A percentile compares a stretch with the other conserved stretches of the same genome.
Evolutionary conservation across 1,284 basidiomycete genomes (phyloP).

Genomic region (Sporisorium reilianum): DNA sequence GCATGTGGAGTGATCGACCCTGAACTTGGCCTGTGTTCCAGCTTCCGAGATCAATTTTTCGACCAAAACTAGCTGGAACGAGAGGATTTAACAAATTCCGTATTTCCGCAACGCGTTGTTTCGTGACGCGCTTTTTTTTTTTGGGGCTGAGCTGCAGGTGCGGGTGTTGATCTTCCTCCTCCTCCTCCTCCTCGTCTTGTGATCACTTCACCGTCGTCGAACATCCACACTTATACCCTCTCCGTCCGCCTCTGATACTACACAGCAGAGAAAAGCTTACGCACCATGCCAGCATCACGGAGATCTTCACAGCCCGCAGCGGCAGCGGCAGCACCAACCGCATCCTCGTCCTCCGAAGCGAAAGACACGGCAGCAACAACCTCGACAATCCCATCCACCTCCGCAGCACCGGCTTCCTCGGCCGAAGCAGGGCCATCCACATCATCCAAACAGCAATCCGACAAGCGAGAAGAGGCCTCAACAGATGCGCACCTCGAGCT

Average conservation of each 20-base stretch:
- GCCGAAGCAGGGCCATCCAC: conserved; percentile 23
- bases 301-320: conserved; percentile 26
- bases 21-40: conserved; percentile 8
- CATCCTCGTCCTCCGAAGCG: conserved; percentile 4
- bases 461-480: conserved; percentile 39
- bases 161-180: conserved; percentile 29
- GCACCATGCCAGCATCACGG: conserved; percentile 30
- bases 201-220: background rate
- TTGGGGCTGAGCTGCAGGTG: conserved; percentile 1
- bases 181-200: too few relatives aligned
- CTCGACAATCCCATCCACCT: background rate
- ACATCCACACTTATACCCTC: conserved; percentile 4
- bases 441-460: conserved; percentile 2
- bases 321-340: too few relatives aligned
- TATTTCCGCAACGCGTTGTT: conserved; percentile 26
- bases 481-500: conserved; percentile 56
- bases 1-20: conserved; percentile 49
- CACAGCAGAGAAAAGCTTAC: background rate
- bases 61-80: background rate
- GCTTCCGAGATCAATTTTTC: conserved; percentile 15
- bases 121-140: conserved; percentile 22
- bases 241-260: background rate
- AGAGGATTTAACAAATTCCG: conserved; percentile 16
- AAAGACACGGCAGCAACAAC: conserved; percentile 12
- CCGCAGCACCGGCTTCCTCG: conserved; percentile 14